Evolutionary conservation across 345 rosid species (phyloP).

Genomic region (Syzygium oleosum): DNA sequence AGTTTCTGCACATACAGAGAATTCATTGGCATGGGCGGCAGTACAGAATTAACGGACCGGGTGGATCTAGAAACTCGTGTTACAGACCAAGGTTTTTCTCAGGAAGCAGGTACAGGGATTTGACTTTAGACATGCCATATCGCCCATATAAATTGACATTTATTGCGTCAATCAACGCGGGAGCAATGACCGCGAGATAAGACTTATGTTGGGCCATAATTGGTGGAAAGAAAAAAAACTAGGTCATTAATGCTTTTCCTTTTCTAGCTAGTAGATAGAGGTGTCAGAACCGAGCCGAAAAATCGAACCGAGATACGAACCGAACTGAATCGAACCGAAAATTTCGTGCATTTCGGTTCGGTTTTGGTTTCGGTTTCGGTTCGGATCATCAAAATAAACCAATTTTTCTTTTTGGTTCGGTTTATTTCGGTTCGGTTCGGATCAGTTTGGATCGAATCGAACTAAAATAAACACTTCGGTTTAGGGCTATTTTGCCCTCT

Average conservation of each 20-base stretch:
- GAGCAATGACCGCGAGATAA: neutral
- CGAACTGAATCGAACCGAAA: too few relatives aligned
- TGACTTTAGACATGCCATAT: neutral
- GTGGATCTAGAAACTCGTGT: neutral
- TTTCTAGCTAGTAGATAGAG: neutral
- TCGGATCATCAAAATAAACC: too few relatives aligned
- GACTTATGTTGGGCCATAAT: neutral
- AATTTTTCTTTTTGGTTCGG: too few relatives aligned
- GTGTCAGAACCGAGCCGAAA: too few relatives aligned
- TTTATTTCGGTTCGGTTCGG: too few relatives aligned
- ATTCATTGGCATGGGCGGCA: neutral
- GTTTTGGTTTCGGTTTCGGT: too few relatives aligned
- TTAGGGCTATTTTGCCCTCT: too few relatives aligned
- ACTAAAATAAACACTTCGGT: too few relatives aligned
- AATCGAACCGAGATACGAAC: too few relatives aligned
- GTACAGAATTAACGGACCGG: neutral
- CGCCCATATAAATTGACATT: neutral
- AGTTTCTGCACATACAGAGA: neutral
- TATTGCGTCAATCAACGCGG: neutral
- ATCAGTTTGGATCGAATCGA: too few relatives aligned
- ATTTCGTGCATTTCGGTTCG: too few relatives aligned
- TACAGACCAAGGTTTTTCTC: neutral
- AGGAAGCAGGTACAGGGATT: neutral
- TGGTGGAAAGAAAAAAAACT: neutral
- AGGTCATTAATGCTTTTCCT: neutral